These are phyloP conservation scores for Hylodesmum podocarpum DNA, from an alignment of 306 rosid species.

Conservation along the genomic window DNA sequence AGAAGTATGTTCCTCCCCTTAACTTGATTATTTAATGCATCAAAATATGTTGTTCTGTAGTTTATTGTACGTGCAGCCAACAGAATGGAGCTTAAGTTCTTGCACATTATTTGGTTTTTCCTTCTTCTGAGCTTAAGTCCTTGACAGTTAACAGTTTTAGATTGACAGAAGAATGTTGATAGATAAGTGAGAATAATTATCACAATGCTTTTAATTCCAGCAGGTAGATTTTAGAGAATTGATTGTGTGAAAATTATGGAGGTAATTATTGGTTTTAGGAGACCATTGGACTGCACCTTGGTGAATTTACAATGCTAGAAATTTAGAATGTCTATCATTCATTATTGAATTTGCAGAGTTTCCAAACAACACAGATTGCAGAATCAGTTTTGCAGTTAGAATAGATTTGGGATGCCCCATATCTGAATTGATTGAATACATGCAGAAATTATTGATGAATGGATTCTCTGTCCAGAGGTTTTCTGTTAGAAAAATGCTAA, in stretches of 20 bases:
- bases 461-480: conserved; percentile 13
- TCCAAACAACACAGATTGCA: background rate
- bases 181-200: conserved; percentile 3
- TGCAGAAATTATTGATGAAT: background rate
- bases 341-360: background rate
- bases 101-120: background rate
- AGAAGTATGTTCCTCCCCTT: conserved; percentile 54
- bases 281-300: background rate
- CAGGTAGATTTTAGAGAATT: conserved; percentile 1
- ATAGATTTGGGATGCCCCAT: background rate
- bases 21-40: conserved; percentile 2
- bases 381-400: conserved; percentile 1
- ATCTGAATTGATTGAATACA: background rate
- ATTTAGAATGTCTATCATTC: background rate
- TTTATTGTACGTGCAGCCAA: conserved; percentile 9
- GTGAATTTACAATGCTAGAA: background rate
- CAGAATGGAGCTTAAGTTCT: background rate
- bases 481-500: conserved; percentile 22
- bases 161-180: background rate
- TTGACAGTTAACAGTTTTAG: background rate
- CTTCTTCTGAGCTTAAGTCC: conserved; percentile 1
- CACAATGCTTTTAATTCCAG: conserved; percentile 1
- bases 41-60: conserved; percentile 18
- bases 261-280: background rate
- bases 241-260: background rate